A percentile compares a stretch with the other conserved stretches of the same genome.
Conservation (phyloP, 164 flowering plant species). For the Vitis labrusca region DNA sequence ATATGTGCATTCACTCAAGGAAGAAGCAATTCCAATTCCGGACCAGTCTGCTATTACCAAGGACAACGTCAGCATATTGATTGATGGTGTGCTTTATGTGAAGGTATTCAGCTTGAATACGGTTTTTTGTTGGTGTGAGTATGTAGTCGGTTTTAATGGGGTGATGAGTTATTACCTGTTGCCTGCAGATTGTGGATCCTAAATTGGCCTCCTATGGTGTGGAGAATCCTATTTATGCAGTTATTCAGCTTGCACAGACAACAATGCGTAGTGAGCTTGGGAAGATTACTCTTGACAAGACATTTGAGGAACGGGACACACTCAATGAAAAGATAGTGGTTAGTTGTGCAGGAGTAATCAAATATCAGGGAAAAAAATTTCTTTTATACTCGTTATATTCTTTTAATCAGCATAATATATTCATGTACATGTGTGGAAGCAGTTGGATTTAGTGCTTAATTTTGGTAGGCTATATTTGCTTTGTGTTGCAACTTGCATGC, state of each 20-base stretch:
- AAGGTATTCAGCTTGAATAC: constrained; percentile 40
- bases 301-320: constrained; percentile 87
- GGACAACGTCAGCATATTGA: constrained; percentile 86
- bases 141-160: neutral
- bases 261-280: constrained; percentile 97
- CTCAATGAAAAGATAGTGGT: constrained; percentile 90
- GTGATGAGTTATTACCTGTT: neutral
- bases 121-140: neutral
- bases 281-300: constrained; percentile 88
- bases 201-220: constrained; percentile 87
- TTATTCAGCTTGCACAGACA: constrained; percentile 90
- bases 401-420: neutral
- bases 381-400: neutral
- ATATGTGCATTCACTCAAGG: constrained; percentile 88
- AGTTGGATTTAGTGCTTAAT: no score
- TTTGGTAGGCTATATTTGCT: no score
- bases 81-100: constrained; percentile 83
- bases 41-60: constrained; percentile 90
- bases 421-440: no score
- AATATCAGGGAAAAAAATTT: no score
- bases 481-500: no score
- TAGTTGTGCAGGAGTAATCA: constrained; percentile 9
- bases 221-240: constrained; percentile 81
- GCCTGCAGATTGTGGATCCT: constrained; percentile 77
- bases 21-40: constrained; percentile 81